Base-by-base conservation (phyloP, 2,329 filamentous ascomycete genomes). In the Colletotrichum sp. region DNA sequence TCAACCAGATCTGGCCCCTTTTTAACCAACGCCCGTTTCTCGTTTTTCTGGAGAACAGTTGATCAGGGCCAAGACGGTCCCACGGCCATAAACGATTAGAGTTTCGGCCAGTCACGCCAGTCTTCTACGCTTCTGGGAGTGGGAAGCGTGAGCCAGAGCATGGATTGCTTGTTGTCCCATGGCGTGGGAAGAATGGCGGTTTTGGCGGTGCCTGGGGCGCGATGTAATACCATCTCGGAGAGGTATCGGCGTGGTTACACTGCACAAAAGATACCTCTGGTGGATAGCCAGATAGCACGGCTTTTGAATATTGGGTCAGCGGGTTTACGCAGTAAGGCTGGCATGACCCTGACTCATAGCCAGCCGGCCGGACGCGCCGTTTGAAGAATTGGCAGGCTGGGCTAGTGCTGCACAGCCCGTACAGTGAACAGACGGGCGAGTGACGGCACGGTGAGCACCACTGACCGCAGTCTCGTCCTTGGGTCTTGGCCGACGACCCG, bases 341-440 rank as follows among this genome's bases (percentile, higher is more conserved):
- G 39, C 69, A 69, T 72, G 57, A 67, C 55, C 69, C 73, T 73
- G 63, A 72, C 55, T 65, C 69, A 76, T 68, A 63, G 21, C 69
- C 64, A 63, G 32, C 55, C 57, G 63, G 21, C 65, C 72, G 64
- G 73, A 49, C 64, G 44, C 73, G 70, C 73, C 64, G 70, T 73
- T 76, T 69, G 70, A 69, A 68, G 63, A 73, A 64, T 67, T 76
- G 69, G 39, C 69, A 59, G 63, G 52, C 55, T 65, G 67, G 44
- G 59, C 49, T 66, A 67, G 69, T 60, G 60, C 69, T 10, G 44
- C 16, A 68, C 28, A 39, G 63, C 44, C 44, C 44, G n/a, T n/a
- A 52, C 70, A 34, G 18, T 18, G 63, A 28, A 65, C 26, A 21
- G 16, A 49, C 72, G 26, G 34, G 32, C 21, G 15, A 52, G 34